Base-by-base conservation (phyloP, 345 rosid species). In the Dipteronia sinensis region DNA sequence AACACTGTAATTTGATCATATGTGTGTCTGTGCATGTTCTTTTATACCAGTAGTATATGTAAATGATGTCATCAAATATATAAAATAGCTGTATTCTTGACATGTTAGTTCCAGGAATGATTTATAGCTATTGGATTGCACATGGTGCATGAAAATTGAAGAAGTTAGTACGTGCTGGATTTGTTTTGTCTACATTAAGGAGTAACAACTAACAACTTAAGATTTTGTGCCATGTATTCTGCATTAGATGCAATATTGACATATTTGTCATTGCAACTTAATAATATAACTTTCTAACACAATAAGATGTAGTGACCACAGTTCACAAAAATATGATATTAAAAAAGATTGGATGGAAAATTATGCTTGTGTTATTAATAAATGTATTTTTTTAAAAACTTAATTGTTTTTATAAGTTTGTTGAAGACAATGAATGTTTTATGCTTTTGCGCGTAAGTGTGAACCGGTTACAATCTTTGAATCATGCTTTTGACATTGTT, bases 41-140 rank as follows among this genome's bases (percentile, higher is more conserved):
- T 4, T 20, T 38, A 15, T 47, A 10, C 58, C n/a, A 13, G 34
- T 42, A 1, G 46, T 66, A 67, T 67, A 16, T 59, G 27, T 59
- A 59, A 59, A 19, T 59, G 25, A 59, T 59, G 27, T 59, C 64
- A 20, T 59, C 64, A 59, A 69, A 67, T 67, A 67, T 67, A 44
- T 67, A 42, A 20, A 67, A 19, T 22, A 16, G 55, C 31, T 44
- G 29, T n/a, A 59, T 40, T 42, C 5, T 67, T 44, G 51, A 42
- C 55, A 3, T 44, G 27, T 44, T 67, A 19, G 1, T 9, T 67
- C 29, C 72, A 47, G 13, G 1, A 11, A 44, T 23, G 72, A n/a
- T 19, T 27, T 23, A 46, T 69, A 29, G 40, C 29, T 71, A 34
- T 27, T 10, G 20, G 9, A 71, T 71, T 53, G 3, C 7, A 1